Conservation (phyloP, 805 yeast genomes). For the Kodamaea jinghongensis region DNA sequence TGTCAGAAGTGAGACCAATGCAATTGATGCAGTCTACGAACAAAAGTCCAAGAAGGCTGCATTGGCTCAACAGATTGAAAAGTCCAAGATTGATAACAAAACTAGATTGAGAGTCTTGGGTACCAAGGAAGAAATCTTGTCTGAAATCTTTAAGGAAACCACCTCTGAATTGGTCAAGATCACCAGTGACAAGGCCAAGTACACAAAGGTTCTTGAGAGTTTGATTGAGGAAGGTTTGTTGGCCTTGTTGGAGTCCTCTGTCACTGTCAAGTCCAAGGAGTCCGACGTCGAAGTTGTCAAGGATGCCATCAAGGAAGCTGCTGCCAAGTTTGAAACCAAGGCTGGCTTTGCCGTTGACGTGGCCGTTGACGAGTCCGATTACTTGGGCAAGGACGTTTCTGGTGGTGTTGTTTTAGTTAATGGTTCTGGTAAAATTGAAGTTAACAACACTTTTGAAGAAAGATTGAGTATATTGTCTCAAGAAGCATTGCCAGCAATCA, state of each 20-base stretch:
- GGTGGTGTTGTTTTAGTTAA: constrained; percentile 85
- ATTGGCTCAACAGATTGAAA: constrained; percentile 90
- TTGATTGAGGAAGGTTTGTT: constrained; percentile 75
- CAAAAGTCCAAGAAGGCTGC: constrained; percentile 86
- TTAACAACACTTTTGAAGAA: constrained; percentile 91
- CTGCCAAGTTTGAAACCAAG: constrained; percentile 58
- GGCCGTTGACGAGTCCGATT: constrained; percentile 52
- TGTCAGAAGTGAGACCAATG: constrained; percentile 87
- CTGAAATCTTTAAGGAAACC: constrained; percentile 70
- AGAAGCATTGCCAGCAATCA: constrained; percentile 87
- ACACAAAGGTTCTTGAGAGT: constrained; percentile 68
- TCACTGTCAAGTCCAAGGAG: constrained; percentile 65
- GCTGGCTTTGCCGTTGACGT: constrained; percentile 58
- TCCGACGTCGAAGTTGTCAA: constrained; percentile 59
- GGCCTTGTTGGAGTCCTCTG: constrained; percentile 69
- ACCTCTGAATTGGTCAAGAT: constrained; percentile 57
- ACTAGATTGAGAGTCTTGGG: constrained; percentile 87
- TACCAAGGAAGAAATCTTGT: constrained; percentile 75
- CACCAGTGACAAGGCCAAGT: constrained; percentile 53
- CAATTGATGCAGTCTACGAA: constrained; percentile 78
- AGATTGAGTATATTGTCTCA: constrained; percentile 80
- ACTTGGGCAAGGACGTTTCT: constrained; percentile 60
- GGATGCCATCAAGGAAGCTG: constrained; percentile 60
- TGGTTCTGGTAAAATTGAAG: constrained; percentile 77
- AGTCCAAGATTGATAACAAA: constrained; percentile 93